Evolutionary conservation across 1,284 basidiomycete species (phyloP).

Genomic region (Leccinum subrobustum): DNA sequence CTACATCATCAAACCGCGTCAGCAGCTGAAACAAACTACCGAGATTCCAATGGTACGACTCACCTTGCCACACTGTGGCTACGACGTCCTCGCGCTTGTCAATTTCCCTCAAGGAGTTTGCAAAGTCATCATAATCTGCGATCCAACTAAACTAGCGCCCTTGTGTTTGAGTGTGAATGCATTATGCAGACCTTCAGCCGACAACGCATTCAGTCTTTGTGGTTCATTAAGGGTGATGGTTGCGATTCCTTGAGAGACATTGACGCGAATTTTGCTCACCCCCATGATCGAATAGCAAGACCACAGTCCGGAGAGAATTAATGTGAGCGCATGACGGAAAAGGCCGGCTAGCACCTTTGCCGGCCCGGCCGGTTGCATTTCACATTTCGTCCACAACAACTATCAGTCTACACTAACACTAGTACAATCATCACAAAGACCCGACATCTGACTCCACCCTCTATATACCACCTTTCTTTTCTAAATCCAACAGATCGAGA

Average conservation of each 20-base stretch:
- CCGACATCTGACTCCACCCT: not conserved
- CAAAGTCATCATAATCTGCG: constrained; percentile 62
- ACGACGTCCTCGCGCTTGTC: constrained; percentile 62
- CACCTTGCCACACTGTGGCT: constrained; percentile 68
- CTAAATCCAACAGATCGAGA: constrained; percentile 48
- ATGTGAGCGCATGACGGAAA: not conserved
- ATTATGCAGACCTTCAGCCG: constrained; percentile 45
- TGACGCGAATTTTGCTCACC: constrained; percentile 43
- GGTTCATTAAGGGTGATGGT: constrained; percentile 68
- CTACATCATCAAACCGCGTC: constrained; percentile 32
- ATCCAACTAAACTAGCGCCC: not conserved
- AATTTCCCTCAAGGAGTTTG: constrained; percentile 54
- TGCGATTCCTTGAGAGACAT: constrained; percentile 58
- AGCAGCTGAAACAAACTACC: not conserved
- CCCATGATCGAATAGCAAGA: constrained; percentile 17
- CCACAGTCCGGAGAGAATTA: not conserved
- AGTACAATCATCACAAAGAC: not conserved
- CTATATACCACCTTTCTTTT: not conserved
- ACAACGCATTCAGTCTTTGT: constrained; percentile 58
- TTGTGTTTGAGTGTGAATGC: not conserved
- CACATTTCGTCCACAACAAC: not conserved
- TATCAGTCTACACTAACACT: not conserved
- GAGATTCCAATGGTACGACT: constrained; percentile 10
- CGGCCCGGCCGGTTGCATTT: not conserved
- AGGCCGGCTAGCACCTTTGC: not conserved